A percentile compares a stretch with the other conserved stretches of the same genome.
These are phyloP conservation scores for Nicotiana attenuata DNA, from an alignment of 257 asterid genomes.

Conservation along the genomic window DNA sequence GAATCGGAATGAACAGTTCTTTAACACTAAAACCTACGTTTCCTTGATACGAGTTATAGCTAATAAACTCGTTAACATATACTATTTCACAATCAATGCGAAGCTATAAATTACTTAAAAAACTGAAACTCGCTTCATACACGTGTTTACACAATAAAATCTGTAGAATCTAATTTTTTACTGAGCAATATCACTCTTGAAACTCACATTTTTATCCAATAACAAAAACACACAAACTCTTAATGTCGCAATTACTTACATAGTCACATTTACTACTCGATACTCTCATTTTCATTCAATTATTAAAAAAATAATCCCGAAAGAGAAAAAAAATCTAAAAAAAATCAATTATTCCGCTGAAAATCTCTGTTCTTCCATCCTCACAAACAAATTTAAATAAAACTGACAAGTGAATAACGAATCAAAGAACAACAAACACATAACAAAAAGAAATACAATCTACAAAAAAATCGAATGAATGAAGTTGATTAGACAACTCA, in stretches of 20 bases:
- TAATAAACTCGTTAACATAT: background rate
- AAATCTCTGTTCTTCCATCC: background rate
- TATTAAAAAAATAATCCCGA: background rate
- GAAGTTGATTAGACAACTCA: constrained; percentile 22
- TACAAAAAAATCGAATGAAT: background rate
- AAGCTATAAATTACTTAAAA: background rate
- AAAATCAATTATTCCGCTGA: background rate
- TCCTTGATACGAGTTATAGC: background rate
- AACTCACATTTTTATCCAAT: constrained; percentile 24
- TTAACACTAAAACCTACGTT: background rate
- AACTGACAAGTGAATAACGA: background rate
- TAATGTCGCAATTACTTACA: background rate
- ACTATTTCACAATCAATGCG: background rate
- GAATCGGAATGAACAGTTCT: background rate
- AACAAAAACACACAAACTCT: background rate
- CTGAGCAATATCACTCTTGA: background rate
- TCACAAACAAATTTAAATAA: background rate
- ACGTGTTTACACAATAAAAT: background rate
- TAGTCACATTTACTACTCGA: constrained; percentile 7
- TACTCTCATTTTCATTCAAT: constrained; percentile 7
- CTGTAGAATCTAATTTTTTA: background rate
- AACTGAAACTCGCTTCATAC: background rate
- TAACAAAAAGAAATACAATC: background rate
- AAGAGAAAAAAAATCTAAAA: background rate
- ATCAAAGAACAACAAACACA: background rate